Conservation (phyloP, 2,329 filamentous ascomycete species). For the Arthrinium puccinioides region DNA sequence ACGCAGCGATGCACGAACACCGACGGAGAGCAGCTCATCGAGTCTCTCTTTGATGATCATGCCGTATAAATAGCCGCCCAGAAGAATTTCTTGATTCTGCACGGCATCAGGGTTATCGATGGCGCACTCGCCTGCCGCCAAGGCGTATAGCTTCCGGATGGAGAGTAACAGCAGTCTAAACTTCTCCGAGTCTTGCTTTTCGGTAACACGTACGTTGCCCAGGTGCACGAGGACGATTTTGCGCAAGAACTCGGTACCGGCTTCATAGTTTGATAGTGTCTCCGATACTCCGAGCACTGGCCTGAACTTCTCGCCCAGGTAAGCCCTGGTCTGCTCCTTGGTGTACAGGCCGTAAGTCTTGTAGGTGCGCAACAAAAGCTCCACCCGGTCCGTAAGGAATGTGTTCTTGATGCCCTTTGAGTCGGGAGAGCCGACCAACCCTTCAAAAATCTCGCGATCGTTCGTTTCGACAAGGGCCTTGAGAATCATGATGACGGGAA, state of each 20-base stretch:
- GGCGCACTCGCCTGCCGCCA: conserved; percentile 87
- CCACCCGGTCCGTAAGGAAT: conserved; percentile 90
- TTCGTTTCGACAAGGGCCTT: conserved; percentile 95
- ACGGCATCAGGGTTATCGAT: conserved; percentile 95
- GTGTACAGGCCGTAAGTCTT: conserved; percentile 83
- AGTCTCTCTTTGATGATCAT: conserved; percentile 93
- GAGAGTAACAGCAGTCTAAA: conserved; percentile 93
- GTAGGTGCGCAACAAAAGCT: conserved; percentile 86
- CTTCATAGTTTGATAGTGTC: conserved; percentile 80
- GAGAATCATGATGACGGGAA: conserved; percentile 92
- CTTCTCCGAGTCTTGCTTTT: conserved; percentile 81
- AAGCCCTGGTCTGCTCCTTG: conserved; percentile 73
- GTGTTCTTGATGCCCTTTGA: conserved; percentile 79
- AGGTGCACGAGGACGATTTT: conserved; percentile 89
- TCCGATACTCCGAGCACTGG: conserved; percentile 78
- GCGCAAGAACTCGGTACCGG: conserved; percentile 83
- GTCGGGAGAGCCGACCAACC: conserved; percentile 70
- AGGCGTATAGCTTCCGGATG: conserved; percentile 88
- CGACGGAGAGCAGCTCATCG: conserved; percentile 71
- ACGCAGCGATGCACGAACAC: conserved; percentile 43
- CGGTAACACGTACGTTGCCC: conserved; percentile 76
- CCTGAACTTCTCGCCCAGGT: conserved; percentile 85
- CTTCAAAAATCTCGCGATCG: conserved; percentile 91
- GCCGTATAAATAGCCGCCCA: conserved; percentile 89
- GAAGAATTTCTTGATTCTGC: conserved; percentile 89